Conservation (phyloP, 148 eudicot species). For the Fallopia convolvulus region DNA sequence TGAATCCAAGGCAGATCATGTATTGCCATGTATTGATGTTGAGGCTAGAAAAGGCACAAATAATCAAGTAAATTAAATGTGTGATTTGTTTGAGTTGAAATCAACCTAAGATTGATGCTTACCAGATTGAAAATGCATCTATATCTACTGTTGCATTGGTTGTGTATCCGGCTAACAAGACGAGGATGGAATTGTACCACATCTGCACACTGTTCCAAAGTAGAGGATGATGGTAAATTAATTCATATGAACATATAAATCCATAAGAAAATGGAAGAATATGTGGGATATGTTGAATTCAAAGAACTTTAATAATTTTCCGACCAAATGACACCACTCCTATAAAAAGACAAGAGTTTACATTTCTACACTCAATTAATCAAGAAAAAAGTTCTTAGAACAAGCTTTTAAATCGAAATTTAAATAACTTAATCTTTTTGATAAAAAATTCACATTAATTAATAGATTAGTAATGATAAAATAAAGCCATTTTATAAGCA, state of each 20-base stretch:
- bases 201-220: slow-evolving; percentile 41
- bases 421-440: no score
- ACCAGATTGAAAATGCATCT: slow-evolving; percentile 5
- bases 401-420: no score
- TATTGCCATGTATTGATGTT: not conserved
- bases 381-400: no score
- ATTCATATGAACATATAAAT: not conserved
- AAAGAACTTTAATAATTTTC: no score
- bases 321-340: no score
- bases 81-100: not conserved
- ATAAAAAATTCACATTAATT: no score
- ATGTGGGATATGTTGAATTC: no score
- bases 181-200: slow-evolving; percentile 40
- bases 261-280: no score
- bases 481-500: no score
- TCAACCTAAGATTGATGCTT: not conserved
- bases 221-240: not conserved
- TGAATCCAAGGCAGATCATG: slow-evolving; percentile 6
- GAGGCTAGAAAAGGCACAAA: not conserved
- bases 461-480: no score
- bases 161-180: slow-evolving; percentile 57
- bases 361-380: no score
- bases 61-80: not conserved
- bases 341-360: no score
- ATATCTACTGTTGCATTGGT: slow-evolving; percentile 16